Evolutionary conservation across 179 eudicot species (phyloP), one percentile per base, ranked within the genome.

Genomic region (Pouteria campechiana): DNA sequence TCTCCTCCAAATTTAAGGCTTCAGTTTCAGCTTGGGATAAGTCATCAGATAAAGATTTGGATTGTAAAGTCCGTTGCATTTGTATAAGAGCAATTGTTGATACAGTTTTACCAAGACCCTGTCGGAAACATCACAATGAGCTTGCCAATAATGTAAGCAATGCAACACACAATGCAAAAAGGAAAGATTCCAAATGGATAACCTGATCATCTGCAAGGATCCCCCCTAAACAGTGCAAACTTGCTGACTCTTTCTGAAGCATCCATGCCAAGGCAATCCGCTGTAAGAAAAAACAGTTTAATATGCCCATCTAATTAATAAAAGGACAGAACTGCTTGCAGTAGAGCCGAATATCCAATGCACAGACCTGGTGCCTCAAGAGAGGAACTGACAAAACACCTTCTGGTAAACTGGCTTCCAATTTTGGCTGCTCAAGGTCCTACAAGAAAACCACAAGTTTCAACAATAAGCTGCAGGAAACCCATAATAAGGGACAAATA

Each of bases 161-260:
- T 3, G 8, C 2, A 53, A 41, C 58, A 55, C 11, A 47, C 13
- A 34, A 4, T 28, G 46, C 46, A 25, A 36, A 28, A 33, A 4
- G 20, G 4, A 25, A 50, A 7, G 23, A 43, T 28, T 30, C 46
- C 44, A 31, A 19, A 3, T 23, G 6, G 23, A 17, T 52, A 17
- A 92, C 99, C 99, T 92, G 99, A 62, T 92, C 99, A 75, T 92
- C 99, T 29, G 99, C 99, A 52, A 92, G 76, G 55, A 92, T 87
- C 47, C 99, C 99, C 49, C 99, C 99, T 62, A 70, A 59, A 61
- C 96, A 92, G 50, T 64, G 75, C 37, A 63, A 44, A 42, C 84
- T 73, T 51, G 55, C 67, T 40, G 81, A 63, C 72, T 92, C 99
- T 65, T 83, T 87, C 48, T 74, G 75, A 48, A 80, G 75, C 99